Evolutionary conservation across 2,329 filamentous ascomycete species (phyloP), one percentile per base, ranked within the genome.

Genomic region (Exophiala spinifera): DNA sequence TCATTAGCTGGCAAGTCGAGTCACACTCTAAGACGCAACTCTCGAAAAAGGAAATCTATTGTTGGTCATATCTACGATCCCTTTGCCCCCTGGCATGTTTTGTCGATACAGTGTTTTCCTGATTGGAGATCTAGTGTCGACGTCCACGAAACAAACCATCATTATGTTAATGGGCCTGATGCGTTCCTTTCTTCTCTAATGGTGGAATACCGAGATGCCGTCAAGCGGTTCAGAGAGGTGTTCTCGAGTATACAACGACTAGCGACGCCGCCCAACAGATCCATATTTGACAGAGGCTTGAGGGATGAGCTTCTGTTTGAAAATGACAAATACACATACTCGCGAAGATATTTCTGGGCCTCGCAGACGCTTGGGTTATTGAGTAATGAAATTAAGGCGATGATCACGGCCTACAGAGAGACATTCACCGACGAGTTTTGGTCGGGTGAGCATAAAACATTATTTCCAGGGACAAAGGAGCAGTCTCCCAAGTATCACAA

Each of bases 81-180:
- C 0, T 85, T 82, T 69, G 77, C 77, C 0, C 77, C 82, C 0
- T 86, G 81, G 77, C 80, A 85, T 51, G 74, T 85, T 1, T 69
- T 84, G 15, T 79, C 74, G 49, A 75, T 84, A 14, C 80, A 83
- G 61, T 80, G 76, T 51, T 84, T 81, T 60, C 80, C 81, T 0
- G 83, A 86, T 58, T 79, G 83, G 67, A 75, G 78, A 46, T 78
- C 77, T 53, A 79, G 75, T 1, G 76, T 81, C 17, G 77, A 83
- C 34, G 76, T 74, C 1, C 79, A 83, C 45, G 79, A 84, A 48
- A 72, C 75, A 4, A 76, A 72, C 1, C 79, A 81, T 59, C 76
- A 77, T 46, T 84, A 82, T 56, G 73, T 80, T 46, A 85, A 82
- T 49, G 83, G 83, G 0, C 80, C 81, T 0, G 79, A 84, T 61